These are phyloP conservation scores for Trichosporon sp. DNA, from an alignment of 1,284 basidiomycete genomes.

Conservation along the genomic window DNA sequence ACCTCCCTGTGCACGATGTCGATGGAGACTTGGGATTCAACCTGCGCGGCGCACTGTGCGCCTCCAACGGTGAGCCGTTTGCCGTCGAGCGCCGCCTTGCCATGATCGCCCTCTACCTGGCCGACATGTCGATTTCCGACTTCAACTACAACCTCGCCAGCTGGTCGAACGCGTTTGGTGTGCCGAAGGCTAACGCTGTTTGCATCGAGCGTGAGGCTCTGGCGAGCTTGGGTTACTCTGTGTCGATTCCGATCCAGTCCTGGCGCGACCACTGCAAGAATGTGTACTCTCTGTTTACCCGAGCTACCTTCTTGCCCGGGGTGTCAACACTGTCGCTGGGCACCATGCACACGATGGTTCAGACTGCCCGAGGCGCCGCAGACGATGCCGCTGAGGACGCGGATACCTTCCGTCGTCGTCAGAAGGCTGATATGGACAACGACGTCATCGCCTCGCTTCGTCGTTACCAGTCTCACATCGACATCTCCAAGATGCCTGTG, in stretches of 20 bases:
- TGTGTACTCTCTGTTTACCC: slow-evolving; percentile 23
- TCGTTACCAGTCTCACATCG: slow-evolving; percentile 5
- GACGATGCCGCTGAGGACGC: slow-evolving; percentile 6
- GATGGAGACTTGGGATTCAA: slow-evolving; percentile 21
- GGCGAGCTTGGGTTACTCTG: slow-evolving; percentile 18
- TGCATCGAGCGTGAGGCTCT: slow-evolving; percentile 23
- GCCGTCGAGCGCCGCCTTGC: slow-evolving; percentile 25
- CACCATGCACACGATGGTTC: slow-evolving; percentile 23
- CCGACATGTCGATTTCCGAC: slow-evolving; percentile 25
- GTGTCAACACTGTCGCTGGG: slow-evolving; percentile 18
- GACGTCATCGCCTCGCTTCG: neutral
- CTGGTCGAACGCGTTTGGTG: slow-evolving; percentile 21
- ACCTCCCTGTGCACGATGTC: slow-evolving; percentile 27
- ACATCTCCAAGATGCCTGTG: neutral
- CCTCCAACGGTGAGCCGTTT: slow-evolving; percentile 25
- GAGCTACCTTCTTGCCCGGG: slow-evolving; percentile 5
- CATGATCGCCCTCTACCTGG: slow-evolving; percentile 24
- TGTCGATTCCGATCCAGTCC: slow-evolving; percentile 23
- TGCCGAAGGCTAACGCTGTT: slow-evolving; percentile 18
- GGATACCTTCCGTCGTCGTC: neutral
- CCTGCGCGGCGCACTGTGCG: slow-evolving; percentile 16
- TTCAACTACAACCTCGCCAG: slow-evolving; percentile 19
- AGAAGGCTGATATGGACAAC: neutral
- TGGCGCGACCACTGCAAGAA: slow-evolving; percentile 29
- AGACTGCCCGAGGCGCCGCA: slow-evolving; percentile 22